Evolutionary conservation across 306 rosid genomes (phyloP).

Genomic region (Astragalus glycyphyllos): DNA sequence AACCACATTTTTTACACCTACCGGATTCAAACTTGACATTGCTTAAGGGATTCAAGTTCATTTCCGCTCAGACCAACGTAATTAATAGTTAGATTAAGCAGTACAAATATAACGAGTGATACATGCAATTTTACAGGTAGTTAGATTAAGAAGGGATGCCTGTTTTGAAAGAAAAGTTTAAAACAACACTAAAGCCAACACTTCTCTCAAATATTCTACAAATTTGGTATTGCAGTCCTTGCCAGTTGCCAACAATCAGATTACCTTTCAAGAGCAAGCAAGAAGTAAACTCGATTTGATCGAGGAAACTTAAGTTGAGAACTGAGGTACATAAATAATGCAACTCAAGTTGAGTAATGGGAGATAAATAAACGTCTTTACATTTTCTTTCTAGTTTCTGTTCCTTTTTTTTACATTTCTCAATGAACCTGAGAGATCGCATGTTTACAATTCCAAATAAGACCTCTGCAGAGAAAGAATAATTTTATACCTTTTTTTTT

Average conservation of each 20-base stretch:
- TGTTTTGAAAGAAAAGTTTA: neutral
- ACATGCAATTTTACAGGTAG: too few species aligned
- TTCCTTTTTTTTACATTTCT: conserved; percentile 47
- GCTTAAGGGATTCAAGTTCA: too few species aligned
- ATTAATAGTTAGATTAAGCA: too few species aligned
- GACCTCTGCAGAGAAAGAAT: conserved; percentile 67
- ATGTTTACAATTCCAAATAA: conserved; percentile 73
- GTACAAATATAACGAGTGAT: too few species aligned
- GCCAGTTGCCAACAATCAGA: neutral
- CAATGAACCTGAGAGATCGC: conserved; percentile 73
- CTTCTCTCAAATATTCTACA: neutral
- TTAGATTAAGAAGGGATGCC: too few species aligned
- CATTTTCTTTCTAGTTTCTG: conserved; percentile 22
- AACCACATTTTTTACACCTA: too few species aligned
- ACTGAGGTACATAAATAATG: conserved; percentile 22
- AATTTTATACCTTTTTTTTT: conserved; percentile 45
- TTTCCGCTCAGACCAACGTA: too few species aligned
- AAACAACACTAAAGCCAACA: neutral
- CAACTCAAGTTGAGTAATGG: conserved; percentile 22
- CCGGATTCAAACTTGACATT: too few species aligned
- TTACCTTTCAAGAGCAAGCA: conserved; percentile 8
- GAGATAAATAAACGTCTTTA: conserved; percentile 36
- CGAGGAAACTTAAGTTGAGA: conserved; percentile 36
- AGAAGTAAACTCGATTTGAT: neutral
- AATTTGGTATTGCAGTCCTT: neutral